Evolutionary conservation across 768 basidiomycete species (phyloP).

Genomic region (Lactifluus echinatus): DNA sequence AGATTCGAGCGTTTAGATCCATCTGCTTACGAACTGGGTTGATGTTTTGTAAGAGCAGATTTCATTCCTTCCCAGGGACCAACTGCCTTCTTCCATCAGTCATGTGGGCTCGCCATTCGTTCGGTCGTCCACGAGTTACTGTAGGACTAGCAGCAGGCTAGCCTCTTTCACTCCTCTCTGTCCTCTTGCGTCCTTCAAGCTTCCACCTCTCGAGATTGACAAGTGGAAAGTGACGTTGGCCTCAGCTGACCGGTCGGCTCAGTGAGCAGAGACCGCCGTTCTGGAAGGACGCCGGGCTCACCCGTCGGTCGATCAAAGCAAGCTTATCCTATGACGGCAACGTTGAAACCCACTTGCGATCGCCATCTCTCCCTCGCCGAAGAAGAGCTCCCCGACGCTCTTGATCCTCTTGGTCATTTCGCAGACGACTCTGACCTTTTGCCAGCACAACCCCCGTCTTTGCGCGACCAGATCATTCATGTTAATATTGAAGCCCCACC

Average conservation of each 20-base stretch:
- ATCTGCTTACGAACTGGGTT: background rate
- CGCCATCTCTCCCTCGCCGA: slow-evolving; percentile 32
- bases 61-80: background rate
- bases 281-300: background rate
- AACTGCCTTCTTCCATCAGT: background rate
- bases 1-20: background rate
- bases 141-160: too few species aligned
- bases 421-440: slow-evolving; percentile 30
- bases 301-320: background rate
- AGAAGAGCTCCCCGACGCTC: slow-evolving; percentile 47
- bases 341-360: background rate
- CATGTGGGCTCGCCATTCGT: background rate
- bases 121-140: background rate
- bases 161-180: background rate
- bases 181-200: too few species aligned
- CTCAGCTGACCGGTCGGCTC: background rate
- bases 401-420: slow-evolving; percentile 55
- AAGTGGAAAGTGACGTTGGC: too few species aligned
- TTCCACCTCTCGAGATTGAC: too few species aligned
- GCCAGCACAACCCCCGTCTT: slow-evolving; percentile 46
- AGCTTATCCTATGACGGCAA: background rate
- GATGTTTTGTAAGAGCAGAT: background rate
- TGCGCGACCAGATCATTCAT: slow-evolving; percentile 39
- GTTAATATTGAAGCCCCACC: slow-evolving; percentile 30
- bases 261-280: background rate